Conservation (phyloP, 169 alveolate species). For the Eimeria zaria region DNA sequence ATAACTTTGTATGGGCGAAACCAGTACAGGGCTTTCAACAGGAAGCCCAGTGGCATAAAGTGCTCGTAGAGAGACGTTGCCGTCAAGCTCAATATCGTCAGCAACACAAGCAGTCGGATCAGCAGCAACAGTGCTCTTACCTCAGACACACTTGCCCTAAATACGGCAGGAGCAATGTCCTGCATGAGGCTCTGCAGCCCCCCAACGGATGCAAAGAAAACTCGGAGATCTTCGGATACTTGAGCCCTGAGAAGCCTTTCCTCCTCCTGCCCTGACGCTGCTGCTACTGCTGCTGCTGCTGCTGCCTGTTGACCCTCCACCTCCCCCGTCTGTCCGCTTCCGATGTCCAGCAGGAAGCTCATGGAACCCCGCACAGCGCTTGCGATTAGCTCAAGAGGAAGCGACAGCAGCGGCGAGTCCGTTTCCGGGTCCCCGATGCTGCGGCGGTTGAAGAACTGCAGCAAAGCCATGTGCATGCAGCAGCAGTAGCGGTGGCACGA, state of each 20-base stretch:
- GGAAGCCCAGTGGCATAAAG: neutral
- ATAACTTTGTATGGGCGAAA: neutral
- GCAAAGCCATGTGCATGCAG: neutral
- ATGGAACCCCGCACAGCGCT: slow-evolving; percentile 7
- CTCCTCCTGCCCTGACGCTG: slow-evolving; percentile 5
- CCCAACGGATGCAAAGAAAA: slow-evolving; percentile 1
- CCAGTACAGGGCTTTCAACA: neutral
- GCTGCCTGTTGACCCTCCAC: slow-evolving; percentile 17
- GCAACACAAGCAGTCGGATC: neutral
- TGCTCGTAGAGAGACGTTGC: neutral
- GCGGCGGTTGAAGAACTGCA: slow-evolving; percentile 29
- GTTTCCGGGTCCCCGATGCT: neutral
- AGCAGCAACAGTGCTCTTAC: slow-evolving; percentile 35
- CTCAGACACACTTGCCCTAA: slow-evolving; percentile 45
- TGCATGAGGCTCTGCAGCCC: slow-evolving; percentile 61
- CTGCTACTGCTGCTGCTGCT: neutral
- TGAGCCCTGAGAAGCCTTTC: neutral
- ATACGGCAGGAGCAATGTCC: slow-evolving; percentile 24
- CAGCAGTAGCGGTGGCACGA: neutral
- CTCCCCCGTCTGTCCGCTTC: neutral
- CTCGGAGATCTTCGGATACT: slow-evolving; percentile 11
- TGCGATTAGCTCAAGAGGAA: neutral
- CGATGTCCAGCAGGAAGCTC: slow-evolving; percentile 20
- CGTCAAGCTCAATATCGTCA: neutral
- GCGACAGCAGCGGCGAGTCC: slow-evolving; percentile 46